Evolutionary conservation across 2,329 filamentous ascomycete species (phyloP), one percentile per base, ranked within the genome.

Genomic region (Apiospora sp.): DNA sequence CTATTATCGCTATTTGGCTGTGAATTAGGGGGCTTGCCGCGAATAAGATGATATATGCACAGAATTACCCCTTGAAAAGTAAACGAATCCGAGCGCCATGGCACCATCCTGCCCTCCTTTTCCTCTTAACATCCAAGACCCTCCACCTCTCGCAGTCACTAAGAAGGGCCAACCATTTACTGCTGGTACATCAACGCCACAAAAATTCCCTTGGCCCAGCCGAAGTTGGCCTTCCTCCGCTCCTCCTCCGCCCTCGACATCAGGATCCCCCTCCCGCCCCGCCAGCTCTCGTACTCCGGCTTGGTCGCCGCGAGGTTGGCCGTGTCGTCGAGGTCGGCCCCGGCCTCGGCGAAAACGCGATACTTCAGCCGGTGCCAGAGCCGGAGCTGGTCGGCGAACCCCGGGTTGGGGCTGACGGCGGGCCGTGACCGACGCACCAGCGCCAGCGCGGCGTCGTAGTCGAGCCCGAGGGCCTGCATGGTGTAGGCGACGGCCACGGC

Each of bases 341-440:
- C 34, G 7, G 19, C 37, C 16, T 44, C 19, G 27, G 44, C 30
- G 7, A 51, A 69, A 13, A 51, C n/a, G 44, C 68, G 14, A 37
- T 48, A 48, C 24, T 34, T 12, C 68, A 69, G n/a, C 43, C 30
- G 41, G n/a, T 30, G 22, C 43, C 68, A 51, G n/a, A 69, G 68
- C 43, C 68, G 68, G 4, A 69, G 44, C 12, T 69, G 68, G 44
- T 69, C 68, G 19, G 68, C 68, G 43, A 69, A 69, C 30, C 68
- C 68, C 5, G 37, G 37, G 43, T 69, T 69, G 19, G 68, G 68
- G 24, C 30, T 49, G 12, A 48, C 68, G 24, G 34, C 68, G 43
- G 68, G n/a, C 22, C 68, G 37, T 44, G 12, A 4, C 3, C 13
- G 10, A 12, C 24, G 68, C 37, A 48, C 68, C 16, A 22, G 24